These are phyloP conservation scores for Clarireedia hainanense DNA, from an alignment of 2,329 filamentous ascomycete species.

Conservation along the genomic window DNA sequence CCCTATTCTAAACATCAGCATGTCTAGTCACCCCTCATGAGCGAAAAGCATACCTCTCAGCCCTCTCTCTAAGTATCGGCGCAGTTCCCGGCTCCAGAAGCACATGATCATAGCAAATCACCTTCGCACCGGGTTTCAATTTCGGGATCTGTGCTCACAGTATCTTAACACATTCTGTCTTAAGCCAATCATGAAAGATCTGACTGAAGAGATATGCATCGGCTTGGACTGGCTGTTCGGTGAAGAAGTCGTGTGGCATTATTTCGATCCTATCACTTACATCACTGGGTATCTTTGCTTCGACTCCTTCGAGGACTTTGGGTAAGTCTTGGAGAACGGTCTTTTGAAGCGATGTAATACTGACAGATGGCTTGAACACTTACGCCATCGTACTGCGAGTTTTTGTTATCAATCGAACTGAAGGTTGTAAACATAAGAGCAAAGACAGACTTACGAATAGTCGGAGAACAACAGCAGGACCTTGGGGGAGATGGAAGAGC, in stretches of 20 bases:
- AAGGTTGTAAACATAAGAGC: too few relatives aligned
- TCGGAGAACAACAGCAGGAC: neutral
- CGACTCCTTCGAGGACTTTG: conserved; percentile 4
- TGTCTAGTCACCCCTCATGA: neutral
- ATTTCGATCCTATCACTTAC: neutral
- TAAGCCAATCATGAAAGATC: neutral
- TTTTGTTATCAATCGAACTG: neutral
- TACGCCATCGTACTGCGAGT: neutral
- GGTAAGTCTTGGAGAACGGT: conserved; percentile 18
- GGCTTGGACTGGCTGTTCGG: neutral
- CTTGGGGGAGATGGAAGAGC: neutral
- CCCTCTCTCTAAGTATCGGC: neutral
- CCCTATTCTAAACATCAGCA: neutral
- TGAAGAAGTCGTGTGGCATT: neutral
- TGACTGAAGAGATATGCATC: neutral
- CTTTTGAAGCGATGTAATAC: neutral
- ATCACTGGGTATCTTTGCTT: conserved; percentile 32
- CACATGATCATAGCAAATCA: neutral
- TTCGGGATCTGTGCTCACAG: neutral
- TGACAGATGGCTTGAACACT: neutral
- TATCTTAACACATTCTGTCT: neutral
- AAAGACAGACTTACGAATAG: neutral
- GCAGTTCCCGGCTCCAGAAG: neutral
- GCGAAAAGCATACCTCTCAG: neutral
- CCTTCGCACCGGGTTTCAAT: neutral